Evolutionary conservation across 2,329 filamentous ascomycete species (phyloP).

Genomic region (Beauveria sp.): DNA sequence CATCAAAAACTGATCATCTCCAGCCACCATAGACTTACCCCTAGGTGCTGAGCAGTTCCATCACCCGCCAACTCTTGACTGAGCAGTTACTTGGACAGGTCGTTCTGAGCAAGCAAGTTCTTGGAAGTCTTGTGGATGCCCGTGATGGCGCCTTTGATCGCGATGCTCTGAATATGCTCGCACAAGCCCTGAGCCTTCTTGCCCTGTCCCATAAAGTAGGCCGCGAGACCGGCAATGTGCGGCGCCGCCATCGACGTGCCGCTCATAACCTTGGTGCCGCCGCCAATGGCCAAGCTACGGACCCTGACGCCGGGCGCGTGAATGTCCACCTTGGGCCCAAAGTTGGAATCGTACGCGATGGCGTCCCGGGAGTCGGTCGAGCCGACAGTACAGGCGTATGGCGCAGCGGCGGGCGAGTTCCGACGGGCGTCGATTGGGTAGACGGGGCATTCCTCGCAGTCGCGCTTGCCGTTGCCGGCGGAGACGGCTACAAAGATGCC

Average conservation of each 20-base stretch:
- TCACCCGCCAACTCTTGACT: neutral
- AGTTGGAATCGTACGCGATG: conserved; percentile 42
- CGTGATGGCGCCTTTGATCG: neutral
- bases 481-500: conserved; percentile 45
- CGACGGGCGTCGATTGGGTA: conserved; percentile 31
- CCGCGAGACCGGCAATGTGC: conserved; percentile 32
- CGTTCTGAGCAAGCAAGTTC: neutral
- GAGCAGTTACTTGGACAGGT: neutral
- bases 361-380: conserved; percentile 32
- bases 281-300: conserved; percentile 35
- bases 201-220: conserved; percentile 40
- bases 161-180: conserved; percentile 25
- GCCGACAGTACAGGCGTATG: conserved; percentile 42
- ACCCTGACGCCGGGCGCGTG: conserved; percentile 35
- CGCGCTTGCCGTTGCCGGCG: conserved; percentile 35
- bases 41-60: too few species aligned
- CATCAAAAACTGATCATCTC: too few species aligned
- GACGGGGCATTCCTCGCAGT: neutral
- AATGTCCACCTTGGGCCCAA: conserved; percentile 31
- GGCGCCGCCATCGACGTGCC: conserved; percentile 37
- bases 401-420: conserved; percentile 38
- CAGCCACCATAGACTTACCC: too few species aligned
- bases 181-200: conserved; percentile 26
- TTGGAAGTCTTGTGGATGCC: neutral
- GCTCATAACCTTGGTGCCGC: conserved; percentile 29